These are phyloP conservation scores for Eutypa lata DNA, from an alignment of 2,329 filamentous ascomycete genomes.

Conservation along the genomic window DNA sequence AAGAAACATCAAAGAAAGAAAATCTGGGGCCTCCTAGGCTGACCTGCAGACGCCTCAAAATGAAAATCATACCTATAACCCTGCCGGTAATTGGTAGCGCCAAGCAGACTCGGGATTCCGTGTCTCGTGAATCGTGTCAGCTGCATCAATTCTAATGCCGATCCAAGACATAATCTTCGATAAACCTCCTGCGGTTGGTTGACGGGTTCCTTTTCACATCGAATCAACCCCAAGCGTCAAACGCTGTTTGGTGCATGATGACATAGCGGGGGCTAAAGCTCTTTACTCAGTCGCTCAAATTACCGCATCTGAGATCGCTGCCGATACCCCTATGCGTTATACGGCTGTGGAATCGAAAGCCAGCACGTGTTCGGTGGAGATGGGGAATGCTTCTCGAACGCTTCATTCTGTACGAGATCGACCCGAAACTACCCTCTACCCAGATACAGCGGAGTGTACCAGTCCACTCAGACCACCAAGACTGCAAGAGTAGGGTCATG, in stretches of 20 bases:
- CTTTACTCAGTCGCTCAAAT: background rate
- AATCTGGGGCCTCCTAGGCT: background rate
- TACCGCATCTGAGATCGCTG: background rate
- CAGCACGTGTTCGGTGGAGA: background rate
- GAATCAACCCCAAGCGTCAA: background rate
- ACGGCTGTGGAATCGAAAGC: background rate
- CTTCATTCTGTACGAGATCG: background rate
- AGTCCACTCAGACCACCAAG: too few species aligned
- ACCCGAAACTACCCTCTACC: background rate
- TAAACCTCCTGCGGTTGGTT: background rate
- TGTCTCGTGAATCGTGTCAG: background rate
- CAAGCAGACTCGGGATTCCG: background rate
- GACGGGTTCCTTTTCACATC: background rate
- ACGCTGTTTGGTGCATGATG: background rate
- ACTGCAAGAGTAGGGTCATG: too few species aligned
- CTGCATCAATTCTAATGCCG: background rate
- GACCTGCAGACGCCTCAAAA: background rate
- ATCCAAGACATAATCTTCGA: background rate
- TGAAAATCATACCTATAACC: too few species aligned
- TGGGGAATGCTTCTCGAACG: background rate
- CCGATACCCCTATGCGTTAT: background rate
- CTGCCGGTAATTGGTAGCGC: background rate
- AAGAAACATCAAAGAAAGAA: too few species aligned
- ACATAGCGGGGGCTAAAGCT: background rate
- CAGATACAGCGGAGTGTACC: background rate